These are phyloP conservation scores for Penicillium tannophilum DNA, from an alignment of 495 filamentous ascomycete species.

Conservation along the genomic window DNA sequence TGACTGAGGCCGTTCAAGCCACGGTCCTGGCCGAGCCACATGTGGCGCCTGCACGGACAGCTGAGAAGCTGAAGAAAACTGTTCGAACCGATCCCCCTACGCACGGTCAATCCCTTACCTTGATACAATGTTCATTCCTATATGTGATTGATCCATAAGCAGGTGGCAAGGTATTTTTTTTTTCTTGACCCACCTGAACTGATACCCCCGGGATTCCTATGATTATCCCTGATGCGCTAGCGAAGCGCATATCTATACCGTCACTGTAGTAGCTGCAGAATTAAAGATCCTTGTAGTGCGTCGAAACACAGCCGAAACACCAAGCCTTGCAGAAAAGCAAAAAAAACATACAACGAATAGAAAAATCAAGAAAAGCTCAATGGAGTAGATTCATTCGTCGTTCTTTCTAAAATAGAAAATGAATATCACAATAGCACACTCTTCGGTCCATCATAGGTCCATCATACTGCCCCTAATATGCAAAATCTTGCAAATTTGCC, in stretches of 20 bases:
- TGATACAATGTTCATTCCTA: not conserved
- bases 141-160: not conserved
- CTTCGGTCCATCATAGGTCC: not conserved
- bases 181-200: not conserved
- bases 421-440: not conserved
- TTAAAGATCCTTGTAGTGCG: slow-evolving; percentile 2
- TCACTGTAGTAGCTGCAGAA: not conserved
- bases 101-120: not conserved
- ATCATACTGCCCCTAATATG: not conserved
- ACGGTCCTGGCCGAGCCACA: slow-evolving; percentile 25
- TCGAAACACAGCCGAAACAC: slow-evolving; percentile 22
- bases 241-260: slow-evolving; percentile 4
- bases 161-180: not conserved
- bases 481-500: not conserved
- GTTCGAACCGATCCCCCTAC: not conserved
- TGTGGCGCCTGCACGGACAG: slow-evolving; percentile 21
- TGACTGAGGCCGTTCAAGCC: slow-evolving; percentile 6
- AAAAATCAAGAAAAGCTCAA: not conserved
- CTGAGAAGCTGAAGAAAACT: slow-evolving; percentile 14
- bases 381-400: slow-evolving; percentile 12
- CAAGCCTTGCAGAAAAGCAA: slow-evolving; percentile 19
- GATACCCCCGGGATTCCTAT: not conserved
- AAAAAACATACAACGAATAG: slow-evolving; percentile 16
- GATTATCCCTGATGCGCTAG: not conserved
- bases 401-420: slow-evolving; percentile 9